These are phyloP conservation scores for Glarea lozoyensis DNA, from an alignment of 495 filamentous ascomycete species.

Conservation along the genomic window DNA sequence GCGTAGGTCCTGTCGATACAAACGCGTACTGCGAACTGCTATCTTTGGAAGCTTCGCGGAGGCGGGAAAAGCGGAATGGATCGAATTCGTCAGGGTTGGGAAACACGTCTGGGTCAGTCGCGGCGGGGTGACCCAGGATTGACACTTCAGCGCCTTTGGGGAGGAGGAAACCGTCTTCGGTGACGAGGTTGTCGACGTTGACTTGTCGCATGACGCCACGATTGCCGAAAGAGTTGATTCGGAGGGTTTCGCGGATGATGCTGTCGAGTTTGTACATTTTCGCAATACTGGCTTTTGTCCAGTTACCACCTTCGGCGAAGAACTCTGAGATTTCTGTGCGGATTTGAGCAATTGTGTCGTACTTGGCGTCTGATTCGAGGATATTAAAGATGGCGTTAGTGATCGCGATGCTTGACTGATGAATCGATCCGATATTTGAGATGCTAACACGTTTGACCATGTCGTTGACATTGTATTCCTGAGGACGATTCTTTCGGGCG, in stretches of 20 bases:
- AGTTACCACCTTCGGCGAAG: slow-evolving; percentile 13
- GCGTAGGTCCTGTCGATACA: background rate
- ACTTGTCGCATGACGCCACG: slow-evolving; percentile 27
- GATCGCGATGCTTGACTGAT: slow-evolving; percentile 18
- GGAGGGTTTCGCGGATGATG: slow-evolving; percentile 31
- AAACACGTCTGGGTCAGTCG: slow-evolving; percentile 25
- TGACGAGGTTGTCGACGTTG: slow-evolving; percentile 13
- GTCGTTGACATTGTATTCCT: slow-evolving; percentile 23
- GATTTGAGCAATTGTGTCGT: slow-evolving; percentile 26
- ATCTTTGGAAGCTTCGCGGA: slow-evolving; percentile 8
- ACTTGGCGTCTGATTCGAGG: slow-evolving; percentile 24
- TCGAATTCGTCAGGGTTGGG: slow-evolving; percentile 24
- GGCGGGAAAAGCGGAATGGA: slow-evolving; percentile 27
- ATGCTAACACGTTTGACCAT: slow-evolving; percentile 22
- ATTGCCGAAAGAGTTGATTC: slow-evolving; percentile 25
- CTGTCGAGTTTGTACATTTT: slow-evolving; percentile 30
- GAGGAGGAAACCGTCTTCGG: slow-evolving; percentile 25
- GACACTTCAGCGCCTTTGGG: slow-evolving; percentile 24
- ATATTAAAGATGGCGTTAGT: slow-evolving; percentile 25
- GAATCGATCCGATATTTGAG: slow-evolving; percentile 24
- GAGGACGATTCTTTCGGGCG: slow-evolving; percentile 23
- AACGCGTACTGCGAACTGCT: background rate
- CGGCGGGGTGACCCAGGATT: slow-evolving; percentile 22
- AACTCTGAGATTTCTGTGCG: slow-evolving; percentile 23
- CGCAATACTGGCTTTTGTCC: slow-evolving; percentile 26